Conservation (phyloP, 352 stramenopile genomes). For the Aphanomyces stellatus region DNA sequence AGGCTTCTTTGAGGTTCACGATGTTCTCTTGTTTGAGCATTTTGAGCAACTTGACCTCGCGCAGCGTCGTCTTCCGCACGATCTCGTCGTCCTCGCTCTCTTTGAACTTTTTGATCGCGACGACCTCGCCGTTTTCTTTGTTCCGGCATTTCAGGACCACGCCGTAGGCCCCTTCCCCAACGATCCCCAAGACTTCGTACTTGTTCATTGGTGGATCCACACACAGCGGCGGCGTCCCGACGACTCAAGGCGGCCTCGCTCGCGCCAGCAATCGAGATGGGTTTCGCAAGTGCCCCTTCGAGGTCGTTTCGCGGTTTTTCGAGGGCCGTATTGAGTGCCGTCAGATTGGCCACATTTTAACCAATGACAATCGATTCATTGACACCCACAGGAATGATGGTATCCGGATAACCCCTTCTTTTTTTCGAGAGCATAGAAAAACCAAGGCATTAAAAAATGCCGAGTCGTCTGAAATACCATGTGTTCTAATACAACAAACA, state of each 20-base stretch:
- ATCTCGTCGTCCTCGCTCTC: constrained; percentile 88
- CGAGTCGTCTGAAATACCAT: neutral
- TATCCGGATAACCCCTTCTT: neutral
- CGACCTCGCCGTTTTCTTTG: constrained; percentile 56
- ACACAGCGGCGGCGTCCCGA: neutral
- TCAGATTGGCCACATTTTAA: neutral
- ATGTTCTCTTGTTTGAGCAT: constrained; percentile 56
- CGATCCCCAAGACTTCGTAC: constrained; percentile 90
- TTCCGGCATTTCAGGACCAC: constrained; percentile 90
- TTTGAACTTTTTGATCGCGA: constrained; percentile 83
- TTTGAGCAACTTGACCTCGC: constrained; percentile 52
- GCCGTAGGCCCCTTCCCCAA: constrained; percentile 92
- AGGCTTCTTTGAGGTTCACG: constrained; percentile 52
- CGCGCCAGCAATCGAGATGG: no score
- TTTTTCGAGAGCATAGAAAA: neutral
- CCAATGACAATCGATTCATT: neutral
- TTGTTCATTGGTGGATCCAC: constrained; percentile 78
- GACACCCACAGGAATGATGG: no score
- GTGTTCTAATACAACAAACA: neutral
- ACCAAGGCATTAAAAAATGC: neutral
- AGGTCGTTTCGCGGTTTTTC: neutral
- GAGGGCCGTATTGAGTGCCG: neutral
- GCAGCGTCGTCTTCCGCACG: constrained; percentile 89
- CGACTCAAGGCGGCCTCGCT: no score
- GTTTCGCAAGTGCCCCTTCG: no score